Conservation (phyloP, 2,329 filamentous ascomycete species). For the Gremmenia infestans region DNA sequence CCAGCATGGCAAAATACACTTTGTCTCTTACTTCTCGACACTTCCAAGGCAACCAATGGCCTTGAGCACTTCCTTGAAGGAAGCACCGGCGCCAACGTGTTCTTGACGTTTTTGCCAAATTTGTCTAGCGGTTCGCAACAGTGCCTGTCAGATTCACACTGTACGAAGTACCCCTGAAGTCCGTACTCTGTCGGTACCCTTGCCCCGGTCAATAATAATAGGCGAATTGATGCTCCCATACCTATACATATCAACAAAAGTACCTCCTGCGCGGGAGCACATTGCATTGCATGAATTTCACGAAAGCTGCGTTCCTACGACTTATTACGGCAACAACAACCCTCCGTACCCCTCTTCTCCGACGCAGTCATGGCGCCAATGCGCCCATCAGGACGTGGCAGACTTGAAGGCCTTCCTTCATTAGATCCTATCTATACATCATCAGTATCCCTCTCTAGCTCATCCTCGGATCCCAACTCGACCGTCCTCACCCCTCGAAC, state of each 20-base stretch:
- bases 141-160: background rate
- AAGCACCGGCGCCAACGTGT: background rate
- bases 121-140: background rate
- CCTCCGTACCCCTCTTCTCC: background rate
- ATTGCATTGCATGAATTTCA: background rate
- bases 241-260: background rate
- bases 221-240: background rate
- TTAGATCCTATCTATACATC: constrained; percentile 14
- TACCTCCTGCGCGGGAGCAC: background rate
- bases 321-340: background rate
- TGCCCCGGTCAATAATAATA: background rate
- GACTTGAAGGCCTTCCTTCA: background rate
- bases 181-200: background rate
- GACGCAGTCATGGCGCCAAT: background rate
- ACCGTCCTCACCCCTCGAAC: constrained; percentile 20
- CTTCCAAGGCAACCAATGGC: background rate
- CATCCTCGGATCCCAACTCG: constrained; percentile 15
- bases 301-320: background rate
- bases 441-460: constrained; percentile 14
- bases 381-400: background rate
- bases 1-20: background rate
- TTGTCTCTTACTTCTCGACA: background rate
- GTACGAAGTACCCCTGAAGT: background rate
- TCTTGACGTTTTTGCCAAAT: background rate
- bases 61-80: background rate